Base-by-base conservation (phyloP, 805 yeast species). In the Candida patagonica region DNA sequence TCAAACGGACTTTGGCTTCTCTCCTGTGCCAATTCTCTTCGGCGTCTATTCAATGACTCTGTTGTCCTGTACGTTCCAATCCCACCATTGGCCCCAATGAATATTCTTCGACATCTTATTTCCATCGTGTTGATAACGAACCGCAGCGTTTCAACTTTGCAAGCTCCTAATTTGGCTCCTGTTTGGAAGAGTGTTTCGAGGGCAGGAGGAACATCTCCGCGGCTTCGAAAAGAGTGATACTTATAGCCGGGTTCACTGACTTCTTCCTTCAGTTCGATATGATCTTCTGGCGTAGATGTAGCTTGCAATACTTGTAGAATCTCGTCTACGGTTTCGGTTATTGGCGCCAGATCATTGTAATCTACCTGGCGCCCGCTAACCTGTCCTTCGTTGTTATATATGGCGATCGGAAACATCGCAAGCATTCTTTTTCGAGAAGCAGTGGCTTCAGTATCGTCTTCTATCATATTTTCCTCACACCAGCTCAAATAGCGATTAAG, bases 401-500 rank as follows among this genome's bases (percentile, higher is more conserved):
- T 30, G 9, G 41, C 47, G 25, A 44, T 8, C 6, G 60, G 59
- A 30, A 55, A 55, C 42, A 54, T 20, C 19, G 42, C 42, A 4
- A 27, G 31, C 27, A 55, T 31, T 4, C 56, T 42, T 9, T 42
- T 45, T 15, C 34, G 8, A 2, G 42, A 24, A 6, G 32, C n/a
- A 7, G 21, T 25, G 8, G 22, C 26, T 13, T 33, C 36, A 8
- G 25, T 35, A 10, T 26, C 27, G 13, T 36, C 36, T 7, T 29
- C 39, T 8, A 41, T 30, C 16, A 45, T 20, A 16, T 23, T 55
- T 7, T 63, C 63, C 37, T 65, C 59, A 38, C 72, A 65, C 76
- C 80, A 73, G 17, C 67, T 60, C 21, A 77, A 54, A 54, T 76
- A 80, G 21, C 62, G 55, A 3, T 64, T 63, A 2, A 68, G 62